These are phyloP conservation scores for Cordyceps cicadae DNA, from an alignment of 2,329 filamentous ascomycete species.

Conservation along the genomic window DNA sequence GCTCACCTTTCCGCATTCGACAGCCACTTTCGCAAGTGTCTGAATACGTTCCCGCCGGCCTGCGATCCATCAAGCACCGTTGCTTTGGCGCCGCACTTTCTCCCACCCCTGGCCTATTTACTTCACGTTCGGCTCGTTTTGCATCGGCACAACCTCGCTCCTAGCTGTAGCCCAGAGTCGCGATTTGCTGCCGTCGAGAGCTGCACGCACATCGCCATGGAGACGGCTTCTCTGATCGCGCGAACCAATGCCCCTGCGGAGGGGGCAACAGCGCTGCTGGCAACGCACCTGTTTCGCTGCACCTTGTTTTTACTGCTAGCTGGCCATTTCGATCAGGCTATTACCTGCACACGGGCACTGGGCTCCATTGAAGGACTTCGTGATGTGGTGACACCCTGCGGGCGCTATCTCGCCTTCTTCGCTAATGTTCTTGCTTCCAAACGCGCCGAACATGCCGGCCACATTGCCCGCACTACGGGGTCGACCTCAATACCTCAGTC, in stretches of 20 bases:
- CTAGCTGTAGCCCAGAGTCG: slow-evolving; percentile 56
- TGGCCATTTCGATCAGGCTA: slow-evolving; percentile 63
- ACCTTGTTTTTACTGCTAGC: slow-evolving; percentile 70
- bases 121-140: slow-evolving; percentile 78
- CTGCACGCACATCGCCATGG: slow-evolving; percentile 65
- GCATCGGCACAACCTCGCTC: slow-evolving; percentile 80
- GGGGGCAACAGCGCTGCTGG: slow-evolving; percentile 65
- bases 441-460: slow-evolving; percentile 36
- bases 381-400: slow-evolving; percentile 68
- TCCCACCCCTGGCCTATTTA: slow-evolving; percentile 69
- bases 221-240: slow-evolving; percentile 69
- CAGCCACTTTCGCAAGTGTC: slow-evolving; percentile 66
- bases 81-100: slow-evolving; percentile 62
- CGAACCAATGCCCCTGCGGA: slow-evolving; percentile 54
- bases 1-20: slow-evolving; percentile 72
- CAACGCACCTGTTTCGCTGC: slow-evolving; percentile 81
- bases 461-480: slow-evolving; percentile 23
- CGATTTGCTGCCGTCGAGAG: slow-evolving; percentile 66
- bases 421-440: slow-evolving; percentile 55
- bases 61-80: slow-evolving; percentile 61
- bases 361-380: slow-evolving; percentile 62
- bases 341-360: slow-evolving; percentile 63
- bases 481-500: slow-evolving; percentile 25
- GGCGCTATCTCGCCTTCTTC: slow-evolving; percentile 77
- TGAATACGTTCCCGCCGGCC: slow-evolving; percentile 65